Evolutionary conservation across 2,329 filamentous ascomycete genomes (phyloP).

Genomic region (Aureobasidium sp.): DNA sequence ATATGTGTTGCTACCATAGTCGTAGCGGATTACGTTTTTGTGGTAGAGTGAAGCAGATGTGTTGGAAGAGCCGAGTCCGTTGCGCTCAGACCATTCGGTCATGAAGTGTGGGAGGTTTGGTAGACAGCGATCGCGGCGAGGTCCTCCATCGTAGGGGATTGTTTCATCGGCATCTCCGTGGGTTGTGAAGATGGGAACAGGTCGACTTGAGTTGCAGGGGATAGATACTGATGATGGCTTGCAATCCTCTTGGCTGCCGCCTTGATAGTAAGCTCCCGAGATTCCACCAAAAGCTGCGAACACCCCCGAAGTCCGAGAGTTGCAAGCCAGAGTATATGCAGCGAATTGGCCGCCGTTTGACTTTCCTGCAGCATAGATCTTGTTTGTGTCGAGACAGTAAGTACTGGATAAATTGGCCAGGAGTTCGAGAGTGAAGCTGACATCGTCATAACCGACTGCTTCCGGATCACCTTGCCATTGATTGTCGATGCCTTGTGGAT

Average conservation of each 20-base stretch:
- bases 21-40: conserved; percentile 27
- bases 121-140: conserved; percentile 23
- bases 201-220: conserved; percentile 25
- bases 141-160: conserved; percentile 36
- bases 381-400: conserved; percentile 39
- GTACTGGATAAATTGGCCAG: conserved; percentile 32
- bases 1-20: conserved; percentile 18
- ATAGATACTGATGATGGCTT: conserved; percentile 20
- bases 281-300: conserved; percentile 47
- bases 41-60: conserved; percentile 24
- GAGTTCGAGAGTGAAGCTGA: conserved; percentile 39
- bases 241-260: conserved; percentile 21
- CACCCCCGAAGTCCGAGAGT: conserved; percentile 33
- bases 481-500: conserved; percentile 34
- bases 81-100: conserved; percentile 33
- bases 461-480: conserved; percentile 40
- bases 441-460: conserved; percentile 33
- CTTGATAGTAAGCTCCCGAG: conserved; percentile 41
- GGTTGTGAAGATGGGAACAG: conserved; percentile 38
- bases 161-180: conserved; percentile 38
- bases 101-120: conserved; percentile 30
- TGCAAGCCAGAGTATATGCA: conserved; percentile 40
- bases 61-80: conserved; percentile 26
- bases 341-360: conserved; percentile 49
- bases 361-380: conserved; percentile 42